These are phyloP conservation scores for Talaromyces adpressus DNA, from an alignment of 495 filamentous ascomycete species.

Conservation along the genomic window DNA sequence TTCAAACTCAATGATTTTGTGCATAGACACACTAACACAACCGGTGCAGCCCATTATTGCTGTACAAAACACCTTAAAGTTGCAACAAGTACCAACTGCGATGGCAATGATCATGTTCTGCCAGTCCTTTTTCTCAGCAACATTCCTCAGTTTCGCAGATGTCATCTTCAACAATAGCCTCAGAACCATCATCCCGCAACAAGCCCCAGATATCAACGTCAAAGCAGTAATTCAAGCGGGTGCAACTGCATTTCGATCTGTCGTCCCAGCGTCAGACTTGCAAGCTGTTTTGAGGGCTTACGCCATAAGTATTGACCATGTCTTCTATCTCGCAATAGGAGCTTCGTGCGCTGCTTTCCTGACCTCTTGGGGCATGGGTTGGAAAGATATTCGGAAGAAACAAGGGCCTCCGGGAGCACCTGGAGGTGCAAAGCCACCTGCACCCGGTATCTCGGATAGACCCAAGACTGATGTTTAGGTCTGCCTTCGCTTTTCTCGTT, in stretches of 20 bases:
- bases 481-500: not conserved
- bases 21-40: not conserved
- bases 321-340: slow-evolving; percentile 29
- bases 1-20: not conserved
- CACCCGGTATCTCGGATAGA: not conserved
- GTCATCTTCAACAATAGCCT: slow-evolving; percentile 25
- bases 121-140: slow-evolving; percentile 22
- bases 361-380: slow-evolving; percentile 36
- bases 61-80: slow-evolving; percentile 21
- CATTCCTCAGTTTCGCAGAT: slow-evolving; percentile 21
- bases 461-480: not conserved
- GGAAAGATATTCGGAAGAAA: slow-evolving; percentile 25
- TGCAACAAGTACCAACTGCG: slow-evolving; percentile 15
- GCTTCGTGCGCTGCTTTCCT: slow-evolving; percentile 17
- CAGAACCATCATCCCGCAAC: slow-evolving; percentile 8
- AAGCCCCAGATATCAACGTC: slow-evolving; percentile 21
- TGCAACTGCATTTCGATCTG: slow-evolving; percentile 24
- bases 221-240: slow-evolving; percentile 23
- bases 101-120: slow-evolving; percentile 25
- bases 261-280: slow-evolving; percentile 12
- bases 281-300: slow-evolving; percentile 24
- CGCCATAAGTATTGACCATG: slow-evolving; percentile 19
- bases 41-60: slow-evolving; percentile 23
- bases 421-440: not conserved
- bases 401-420: not conserved